Evolutionary conservation across 2,329 filamentous ascomycete species (phyloP).

Genomic region (Pseudogymnoascus pannorum): DNA sequence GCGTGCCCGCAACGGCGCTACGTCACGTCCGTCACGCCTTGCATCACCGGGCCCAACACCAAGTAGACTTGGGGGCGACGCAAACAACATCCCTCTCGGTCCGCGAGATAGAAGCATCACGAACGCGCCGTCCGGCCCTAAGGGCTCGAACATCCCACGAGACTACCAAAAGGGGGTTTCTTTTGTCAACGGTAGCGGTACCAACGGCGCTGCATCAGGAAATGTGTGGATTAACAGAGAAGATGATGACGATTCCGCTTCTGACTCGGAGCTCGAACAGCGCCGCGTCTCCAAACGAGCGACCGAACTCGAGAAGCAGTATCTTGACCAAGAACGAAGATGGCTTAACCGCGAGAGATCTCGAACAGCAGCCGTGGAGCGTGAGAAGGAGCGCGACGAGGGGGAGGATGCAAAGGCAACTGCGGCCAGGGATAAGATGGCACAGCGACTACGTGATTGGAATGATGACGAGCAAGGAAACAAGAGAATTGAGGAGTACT

Average conservation of each 20-base stretch:
- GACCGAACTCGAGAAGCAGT: conserved; percentile 71
- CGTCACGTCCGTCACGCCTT: conserved; percentile 54
- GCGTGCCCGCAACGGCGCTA: conserved; percentile 61
- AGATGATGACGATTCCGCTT: conserved; percentile 81
- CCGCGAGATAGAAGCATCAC: conserved; percentile 60
- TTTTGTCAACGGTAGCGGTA: conserved; percentile 73
- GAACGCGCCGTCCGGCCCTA: conserved; percentile 69
- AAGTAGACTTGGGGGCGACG: conserved; percentile 48
- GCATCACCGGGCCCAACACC: conserved; percentile 60
- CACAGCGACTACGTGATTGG: conserved; percentile 70
- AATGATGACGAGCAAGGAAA: conserved; percentile 79
- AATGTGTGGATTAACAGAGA: conserved; percentile 53
- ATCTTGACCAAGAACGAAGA: conserved; percentile 76
- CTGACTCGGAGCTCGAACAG: conserved; percentile 75
- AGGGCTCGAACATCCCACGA: conserved; percentile 55
- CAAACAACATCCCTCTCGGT: conserved; percentile 70
- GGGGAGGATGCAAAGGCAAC: conserved; percentile 62
- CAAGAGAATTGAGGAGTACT: conserved; percentile 72
- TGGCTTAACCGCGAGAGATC: conserved; percentile 88
- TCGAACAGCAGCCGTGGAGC: conserved; percentile 74
- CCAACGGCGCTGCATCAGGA: conserved; percentile 46
- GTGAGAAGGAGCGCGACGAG: conserved; percentile 73
- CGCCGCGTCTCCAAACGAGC: conserved; percentile 64
- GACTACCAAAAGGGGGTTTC: conserved; percentile 70
- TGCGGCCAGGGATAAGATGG: conserved; percentile 58